These are phyloP conservation scores for Polyporus tsugae DNA, from an alignment of 1,284 basidiomycete species.

Conservation along the genomic window DNA sequence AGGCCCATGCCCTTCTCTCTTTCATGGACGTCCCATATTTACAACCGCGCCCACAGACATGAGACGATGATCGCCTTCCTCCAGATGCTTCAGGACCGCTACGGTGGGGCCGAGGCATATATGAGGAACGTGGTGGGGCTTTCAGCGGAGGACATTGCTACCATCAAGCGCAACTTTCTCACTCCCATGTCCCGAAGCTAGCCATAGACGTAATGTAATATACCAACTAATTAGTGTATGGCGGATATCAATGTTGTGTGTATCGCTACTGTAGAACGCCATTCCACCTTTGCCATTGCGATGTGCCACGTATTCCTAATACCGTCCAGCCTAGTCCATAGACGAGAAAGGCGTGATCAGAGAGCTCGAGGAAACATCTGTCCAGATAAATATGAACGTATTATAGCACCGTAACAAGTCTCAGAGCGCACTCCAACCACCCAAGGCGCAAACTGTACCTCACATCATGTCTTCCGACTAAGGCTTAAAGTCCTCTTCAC, in stretches of 20 bases:
- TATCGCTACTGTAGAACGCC: conserved; percentile 25
- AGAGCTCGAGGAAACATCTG: neutral
- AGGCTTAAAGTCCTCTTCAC: conserved; percentile 57
- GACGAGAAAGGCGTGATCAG: neutral
- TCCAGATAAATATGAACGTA: conserved; percentile 14
- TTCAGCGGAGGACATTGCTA: conserved; percentile 64
- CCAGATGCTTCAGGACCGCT: conserved; percentile 62
- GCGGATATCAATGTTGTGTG: conserved; percentile 22
- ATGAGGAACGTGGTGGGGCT: conserved; percentile 61
- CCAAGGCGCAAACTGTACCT: neutral
- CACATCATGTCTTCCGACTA: conserved; percentile 49
- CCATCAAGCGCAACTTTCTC: conserved; percentile 68
- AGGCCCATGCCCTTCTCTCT: neutral
- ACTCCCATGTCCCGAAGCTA: conserved; percentile 34
- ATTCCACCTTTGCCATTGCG: neutral
- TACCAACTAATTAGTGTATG: conserved; percentile 24
- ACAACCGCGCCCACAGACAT: conserved; percentile 49
- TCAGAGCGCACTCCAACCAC: neutral
- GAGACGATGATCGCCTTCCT: conserved; percentile 80
- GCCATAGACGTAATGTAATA: conserved; percentile 14
- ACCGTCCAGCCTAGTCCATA: neutral
- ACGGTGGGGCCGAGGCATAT: conserved; percentile 74
- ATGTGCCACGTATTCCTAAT: neutral
- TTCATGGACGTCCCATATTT: neutral
- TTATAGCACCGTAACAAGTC: neutral